Evolutionary conservation across 1,139 yeast genomes (phyloP).

Genomic region (Yamadazyma triangularis): DNA sequence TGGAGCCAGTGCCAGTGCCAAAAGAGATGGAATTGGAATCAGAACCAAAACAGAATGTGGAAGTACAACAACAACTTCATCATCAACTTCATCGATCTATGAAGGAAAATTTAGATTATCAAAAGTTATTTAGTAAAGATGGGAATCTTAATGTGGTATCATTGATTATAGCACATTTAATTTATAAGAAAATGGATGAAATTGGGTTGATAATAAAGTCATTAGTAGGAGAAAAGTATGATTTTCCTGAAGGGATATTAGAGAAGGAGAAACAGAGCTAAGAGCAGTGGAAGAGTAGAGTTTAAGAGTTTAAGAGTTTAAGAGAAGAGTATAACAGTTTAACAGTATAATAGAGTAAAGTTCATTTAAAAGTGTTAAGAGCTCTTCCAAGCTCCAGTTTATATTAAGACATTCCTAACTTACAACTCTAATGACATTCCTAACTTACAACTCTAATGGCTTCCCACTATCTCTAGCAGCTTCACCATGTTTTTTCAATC

Average conservation of each 20-base stretch:
- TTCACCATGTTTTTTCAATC: slow-evolving; percentile 97
- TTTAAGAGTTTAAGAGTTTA: no score
- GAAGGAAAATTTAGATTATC: slow-evolving; percentile 21
- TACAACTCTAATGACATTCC: slow-evolving; percentile 32
- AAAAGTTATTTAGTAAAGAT: slow-evolving; percentile 26
- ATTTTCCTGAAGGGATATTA: slow-evolving; percentile 10
- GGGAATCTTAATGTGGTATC: slow-evolving; percentile 28
- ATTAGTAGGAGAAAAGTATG: slow-evolving; percentile 36
- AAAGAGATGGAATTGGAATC: slow-evolving; percentile 8
- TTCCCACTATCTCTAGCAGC: slow-evolving; percentile 78
- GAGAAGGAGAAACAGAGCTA: no score
- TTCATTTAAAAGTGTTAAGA: no score
- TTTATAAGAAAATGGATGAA: slow-evolving; percentile 30
- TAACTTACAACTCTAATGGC: slow-evolving; percentile 31
- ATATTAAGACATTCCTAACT: no score
- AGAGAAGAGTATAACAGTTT: no score
- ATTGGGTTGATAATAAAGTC: slow-evolving; percentile 26
- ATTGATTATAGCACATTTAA: slow-evolving; percentile 27
- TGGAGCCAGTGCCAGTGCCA: no score
- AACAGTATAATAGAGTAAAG: no score
- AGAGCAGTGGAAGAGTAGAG: no score
- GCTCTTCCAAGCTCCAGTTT: no score
- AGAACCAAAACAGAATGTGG: no score
- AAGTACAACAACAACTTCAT: slow-evolving; percentile 3
- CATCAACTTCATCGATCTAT: slow-evolving; percentile 14